phyloP scores from a whole-genome alignment of 2,329 filamentous ascomycete species.

The Aspergillus pseudonomiae region DNA sequence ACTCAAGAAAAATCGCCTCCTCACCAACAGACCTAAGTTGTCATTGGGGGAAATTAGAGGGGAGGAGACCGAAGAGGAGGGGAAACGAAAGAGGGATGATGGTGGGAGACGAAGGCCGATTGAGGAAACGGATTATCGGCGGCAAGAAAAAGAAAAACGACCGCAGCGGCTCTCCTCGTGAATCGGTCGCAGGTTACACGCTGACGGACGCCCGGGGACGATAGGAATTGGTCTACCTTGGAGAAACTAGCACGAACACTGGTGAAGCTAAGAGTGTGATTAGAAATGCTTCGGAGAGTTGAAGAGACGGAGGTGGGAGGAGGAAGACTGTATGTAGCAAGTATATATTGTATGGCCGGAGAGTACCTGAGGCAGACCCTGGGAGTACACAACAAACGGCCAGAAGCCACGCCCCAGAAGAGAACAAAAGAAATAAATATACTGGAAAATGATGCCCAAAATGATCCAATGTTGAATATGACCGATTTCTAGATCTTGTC shows the following conservation, averaged over 20 bases:
- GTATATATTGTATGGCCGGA: not conserved
- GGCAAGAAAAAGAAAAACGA: slow-evolving; percentile 21
- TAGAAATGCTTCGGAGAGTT: not conserved
- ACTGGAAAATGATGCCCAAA: not conserved
- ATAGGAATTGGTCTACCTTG: not conserved
- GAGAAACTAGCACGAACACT: not conserved
- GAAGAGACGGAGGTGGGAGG: not conserved
- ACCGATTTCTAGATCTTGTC: not conserved
- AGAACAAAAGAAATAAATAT: not conserved
- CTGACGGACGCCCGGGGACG: slow-evolving; percentile 17
- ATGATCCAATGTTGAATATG: not conserved
- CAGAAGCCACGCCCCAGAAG: not conserved
- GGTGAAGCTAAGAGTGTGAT: not conserved
- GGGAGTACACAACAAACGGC: not conserved
- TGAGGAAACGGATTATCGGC: slow-evolving; percentile 23
- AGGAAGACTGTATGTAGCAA: not conserved
- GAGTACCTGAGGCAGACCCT: not conserved
- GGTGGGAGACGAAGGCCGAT: slow-evolving; percentile 14
- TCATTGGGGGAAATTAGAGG: slow-evolving; percentile 19
- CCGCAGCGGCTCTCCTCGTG: slow-evolving; percentile 24
- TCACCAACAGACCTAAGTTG: slow-evolving; percentile 11
- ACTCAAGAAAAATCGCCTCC: slow-evolving; percentile 11
- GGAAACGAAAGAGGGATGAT: slow-evolving; percentile 15
- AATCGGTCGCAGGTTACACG: slow-evolving; percentile 29
- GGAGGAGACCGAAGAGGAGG: slow-evolving; percentile 8